Base-by-base conservation (phyloP, 2,329 filamentous ascomycete genomes). In the Fusarium tupiense region DNA sequence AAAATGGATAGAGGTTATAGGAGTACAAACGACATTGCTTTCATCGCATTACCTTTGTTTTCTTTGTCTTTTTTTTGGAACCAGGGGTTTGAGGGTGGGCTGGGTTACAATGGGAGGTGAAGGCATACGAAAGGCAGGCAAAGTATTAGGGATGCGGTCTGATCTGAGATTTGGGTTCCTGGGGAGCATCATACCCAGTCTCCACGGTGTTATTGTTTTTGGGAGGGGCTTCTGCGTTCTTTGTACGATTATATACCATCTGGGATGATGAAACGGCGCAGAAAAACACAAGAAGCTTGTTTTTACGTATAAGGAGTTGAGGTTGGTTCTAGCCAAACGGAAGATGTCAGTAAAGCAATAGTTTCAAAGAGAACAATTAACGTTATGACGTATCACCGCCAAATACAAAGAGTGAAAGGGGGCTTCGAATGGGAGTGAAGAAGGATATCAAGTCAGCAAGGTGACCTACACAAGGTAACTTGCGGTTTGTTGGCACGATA, bases 1-100 rank as follows among this genome's bases (percentile, higher is more conserved):
- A 67, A 50, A 69, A 75, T 47, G 73, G 74, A 77, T 78, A 78
- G 75, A 78, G 74, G 77, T 69, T 64, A 77, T 50, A 73, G 75
- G 77, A 77, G 76, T 78, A 78, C 59, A 76, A 68, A 65, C 58
- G 66, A 59, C 63, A 61, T 52, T 67, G 61, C 65, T 68, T 74
- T 57, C 40, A 61, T 62, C 64, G 56, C 58, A 77, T 72, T 49
- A 24, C 52, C 61, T 60, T 69, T 57, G 50, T 66, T 70, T 46
- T 49, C 33, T 69, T 64, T 69, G 26, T 69, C 24, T 67, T 22
- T n/a, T 44, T 52, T 53, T 60, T 53, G 68, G 63, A 53, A 64
- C 24, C 31, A 56, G 63, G 41, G 47, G 41, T 57, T 71, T 33
- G 53, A 57, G 49, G 52, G 33, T 17, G 40, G 52, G 71, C 35